Evolutionary conservation across 169 alveolate genomes (phyloP).

Genomic region (Plasmodium cynomolgi): DNA sequence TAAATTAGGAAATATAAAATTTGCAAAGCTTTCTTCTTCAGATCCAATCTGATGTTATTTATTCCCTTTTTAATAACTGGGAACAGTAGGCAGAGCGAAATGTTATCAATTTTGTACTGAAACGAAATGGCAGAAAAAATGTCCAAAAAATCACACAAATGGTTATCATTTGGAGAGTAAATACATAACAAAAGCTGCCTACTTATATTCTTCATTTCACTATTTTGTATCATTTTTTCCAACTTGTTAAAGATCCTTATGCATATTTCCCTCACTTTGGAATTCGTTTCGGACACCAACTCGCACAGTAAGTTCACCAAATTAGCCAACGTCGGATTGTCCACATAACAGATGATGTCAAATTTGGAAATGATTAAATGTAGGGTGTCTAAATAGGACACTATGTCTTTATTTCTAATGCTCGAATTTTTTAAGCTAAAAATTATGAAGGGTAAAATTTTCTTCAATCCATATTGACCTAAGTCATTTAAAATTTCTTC

Average conservation of each 20-base stretch:
- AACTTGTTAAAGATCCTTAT: conserved; percentile 65
- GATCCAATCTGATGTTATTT: conserved; percentile 59
- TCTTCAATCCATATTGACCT: conserved; percentile 53
- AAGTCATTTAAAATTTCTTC: conserved; percentile 67
- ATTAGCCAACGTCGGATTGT: conserved; percentile 17
- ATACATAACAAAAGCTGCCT: conserved; percentile 65
- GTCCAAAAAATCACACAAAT: conserved; percentile 65
- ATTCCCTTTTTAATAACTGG: conserved; percentile 72
- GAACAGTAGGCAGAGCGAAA: conserved; percentile 42
- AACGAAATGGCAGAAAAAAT: conserved; percentile 50
- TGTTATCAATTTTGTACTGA: conserved; percentile 68
- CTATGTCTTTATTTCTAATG: conserved; percentile 38
- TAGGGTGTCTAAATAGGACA: conserved; percentile 53
- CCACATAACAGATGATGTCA: conserved; percentile 10
- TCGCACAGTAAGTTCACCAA: conserved; percentile 54
- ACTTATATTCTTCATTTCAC: conserved; percentile 53
- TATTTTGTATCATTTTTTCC: conserved; percentile 53
- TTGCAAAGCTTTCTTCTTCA: conserved; percentile 61
- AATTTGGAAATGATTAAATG: conserved; percentile 41
- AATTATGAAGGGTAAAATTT: conserved; percentile 36
- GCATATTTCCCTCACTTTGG: conserved; percentile 72
- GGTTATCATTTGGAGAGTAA: conserved; percentile 68
- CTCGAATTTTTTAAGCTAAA: conserved; percentile 26
- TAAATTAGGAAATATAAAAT: conserved; percentile 68
- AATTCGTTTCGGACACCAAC: conserved; percentile 63